Percentiles rank a stretch among this genome's conserved stretches.
phyloP scores from a whole-genome alignment of 2,329 filamentous ascomycete species.

The Bimuria novae-zelandiae region DNA sequence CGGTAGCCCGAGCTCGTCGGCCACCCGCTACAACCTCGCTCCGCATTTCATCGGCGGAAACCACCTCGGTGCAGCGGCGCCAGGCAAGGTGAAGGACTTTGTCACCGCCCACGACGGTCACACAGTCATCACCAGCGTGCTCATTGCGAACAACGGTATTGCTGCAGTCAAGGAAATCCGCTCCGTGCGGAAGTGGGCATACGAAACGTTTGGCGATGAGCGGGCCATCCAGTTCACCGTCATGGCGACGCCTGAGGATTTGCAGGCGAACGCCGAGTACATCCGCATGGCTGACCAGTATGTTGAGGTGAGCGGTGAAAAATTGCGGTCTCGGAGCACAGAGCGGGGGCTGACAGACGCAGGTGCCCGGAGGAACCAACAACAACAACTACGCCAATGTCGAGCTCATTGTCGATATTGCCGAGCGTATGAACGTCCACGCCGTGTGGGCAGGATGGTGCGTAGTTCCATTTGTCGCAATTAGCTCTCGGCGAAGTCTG shows the following conservation, averaged over 20 bases:
- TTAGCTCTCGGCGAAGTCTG: slow-evolving; percentile 13
- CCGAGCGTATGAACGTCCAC: slow-evolving; percentile 97
- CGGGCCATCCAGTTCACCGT: slow-evolving; percentile 98
- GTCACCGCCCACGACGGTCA: slow-evolving; percentile 87
- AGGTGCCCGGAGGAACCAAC: slow-evolving; percentile 95
- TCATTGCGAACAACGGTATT: slow-evolving; percentile 99
- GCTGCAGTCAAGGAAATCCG: slow-evolving; percentile 99
- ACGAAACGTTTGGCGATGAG: slow-evolving; percentile 99
- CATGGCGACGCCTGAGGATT: slow-evolving; percentile 98
- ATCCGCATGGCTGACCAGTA: slow-evolving; percentile 99
- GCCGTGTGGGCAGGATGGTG: slow-evolving; percentile 99
- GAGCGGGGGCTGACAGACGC: slow-evolving; percentile 28
- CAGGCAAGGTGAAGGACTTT: slow-evolving; percentile 94
- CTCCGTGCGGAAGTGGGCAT: slow-evolving; percentile 99
- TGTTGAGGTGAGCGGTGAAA: slow-evolving; percentile 68
- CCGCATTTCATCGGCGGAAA: slow-evolving; percentile 98
- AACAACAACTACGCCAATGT: slow-evolving; percentile 99
- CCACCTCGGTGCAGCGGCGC: slow-evolving; percentile 76
- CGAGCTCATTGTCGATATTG: slow-evolving; percentile 97
- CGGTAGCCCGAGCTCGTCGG: slow-evolving; percentile 66
- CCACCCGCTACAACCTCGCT: slow-evolving; percentile 80
- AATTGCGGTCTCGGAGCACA: not conserved
- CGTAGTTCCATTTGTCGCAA: slow-evolving; percentile 40
- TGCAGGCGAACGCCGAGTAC: slow-evolving; percentile 97
- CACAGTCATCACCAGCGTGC: slow-evolving; percentile 97